Evolutionary conservation across 2,329 filamentous ascomycete genomes (phyloP).

Genomic region (Septoria petroselini): DNA sequence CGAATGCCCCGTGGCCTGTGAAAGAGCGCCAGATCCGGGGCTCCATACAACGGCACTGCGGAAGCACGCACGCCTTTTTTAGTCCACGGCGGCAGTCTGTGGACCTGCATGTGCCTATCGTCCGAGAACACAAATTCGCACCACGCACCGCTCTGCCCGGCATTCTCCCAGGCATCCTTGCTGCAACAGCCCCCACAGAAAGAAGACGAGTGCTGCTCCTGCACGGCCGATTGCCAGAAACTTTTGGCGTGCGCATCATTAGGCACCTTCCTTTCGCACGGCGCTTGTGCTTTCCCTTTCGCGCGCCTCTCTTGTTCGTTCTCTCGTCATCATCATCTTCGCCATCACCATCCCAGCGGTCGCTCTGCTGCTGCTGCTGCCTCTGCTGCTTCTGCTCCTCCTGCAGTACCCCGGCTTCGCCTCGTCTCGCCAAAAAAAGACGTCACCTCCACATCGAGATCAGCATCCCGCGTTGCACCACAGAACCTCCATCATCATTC

Average conservation of each 20-base stretch:
- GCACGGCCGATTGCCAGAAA: background rate
- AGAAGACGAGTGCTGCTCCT: too few species aligned
- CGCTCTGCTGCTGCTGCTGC: background rate
- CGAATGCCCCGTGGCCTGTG: too few species aligned
- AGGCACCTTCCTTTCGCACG: background rate
- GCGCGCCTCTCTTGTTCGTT: background rate
- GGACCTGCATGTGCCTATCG: conserved; percentile 10
- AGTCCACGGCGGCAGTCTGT: background rate
- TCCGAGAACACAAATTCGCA: conserved; percentile 8
- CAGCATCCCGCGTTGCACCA: conserved; percentile 11
- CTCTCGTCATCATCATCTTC: conserved; percentile 2
- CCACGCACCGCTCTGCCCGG: background rate
- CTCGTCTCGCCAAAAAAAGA: conserved; percentile 5
- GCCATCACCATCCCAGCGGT: background rate
- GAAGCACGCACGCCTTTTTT: too few species aligned
- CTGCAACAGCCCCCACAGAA: conserved; percentile 3
- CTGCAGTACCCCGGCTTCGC: background rate
- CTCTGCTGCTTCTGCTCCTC: background rate
- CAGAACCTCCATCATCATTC: background rate
- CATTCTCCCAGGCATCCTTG: background rate
- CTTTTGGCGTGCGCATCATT: conserved; percentile 2
- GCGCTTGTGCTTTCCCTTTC: background rate
- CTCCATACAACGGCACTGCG: background rate
- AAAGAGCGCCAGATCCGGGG: too few species aligned
- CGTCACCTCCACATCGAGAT: conserved; percentile 13